Evolutionary conservation across 805 yeast species (phyloP).

Genomic region (Hanseniaspora clermontiae): DNA sequence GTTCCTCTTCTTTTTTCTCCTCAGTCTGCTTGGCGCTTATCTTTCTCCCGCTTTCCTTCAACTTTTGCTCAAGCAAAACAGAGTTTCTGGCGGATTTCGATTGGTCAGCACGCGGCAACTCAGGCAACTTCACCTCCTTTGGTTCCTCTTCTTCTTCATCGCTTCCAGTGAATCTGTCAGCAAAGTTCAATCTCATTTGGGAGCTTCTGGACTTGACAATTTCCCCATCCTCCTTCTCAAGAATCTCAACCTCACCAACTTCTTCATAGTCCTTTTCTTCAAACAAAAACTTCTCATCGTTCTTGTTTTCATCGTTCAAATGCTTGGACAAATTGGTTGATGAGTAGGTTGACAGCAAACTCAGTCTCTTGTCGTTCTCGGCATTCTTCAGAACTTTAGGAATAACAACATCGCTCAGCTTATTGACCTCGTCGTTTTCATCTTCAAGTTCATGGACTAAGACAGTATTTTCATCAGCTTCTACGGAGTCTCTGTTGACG

Average conservation of each 20-base stretch:
- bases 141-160: conserved; percentile 11
- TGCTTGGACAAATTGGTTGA: conserved; percentile 33
- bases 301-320: conserved; percentile 39
- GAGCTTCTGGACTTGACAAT: conserved; percentile 16
- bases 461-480: not conserved
- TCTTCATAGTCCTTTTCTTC: conserved; percentile 12
- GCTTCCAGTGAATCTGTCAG: conserved; percentile 28
- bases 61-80: conserved; percentile 12
- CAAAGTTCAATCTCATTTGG: conserved; percentile 28
- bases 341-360: conserved; percentile 61
- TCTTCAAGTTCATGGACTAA: conserved; percentile 9
- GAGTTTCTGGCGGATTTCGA: conserved; percentile 6
- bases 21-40: conserved; percentile 10
- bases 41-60: conserved; percentile 15
- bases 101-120: conserved; percentile 23
- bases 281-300: conserved; percentile 11
- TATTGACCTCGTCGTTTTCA: conserved; percentile 31
- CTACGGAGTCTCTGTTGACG: not conserved
- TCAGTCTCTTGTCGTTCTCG: conserved; percentile 45
- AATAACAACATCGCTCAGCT: conserved; percentile 49
- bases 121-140: conserved; percentile 20
- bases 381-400: conserved; percentile 64
- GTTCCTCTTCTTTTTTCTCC: not conserved
- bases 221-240: conserved; percentile 19
- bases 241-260: conserved; percentile 18